Evolutionary conservation across 495 filamentous ascomycete genomes (phyloP), one percentile per base, ranked within the genome.

Genomic region (Aspergillus haitiensis): DNA sequence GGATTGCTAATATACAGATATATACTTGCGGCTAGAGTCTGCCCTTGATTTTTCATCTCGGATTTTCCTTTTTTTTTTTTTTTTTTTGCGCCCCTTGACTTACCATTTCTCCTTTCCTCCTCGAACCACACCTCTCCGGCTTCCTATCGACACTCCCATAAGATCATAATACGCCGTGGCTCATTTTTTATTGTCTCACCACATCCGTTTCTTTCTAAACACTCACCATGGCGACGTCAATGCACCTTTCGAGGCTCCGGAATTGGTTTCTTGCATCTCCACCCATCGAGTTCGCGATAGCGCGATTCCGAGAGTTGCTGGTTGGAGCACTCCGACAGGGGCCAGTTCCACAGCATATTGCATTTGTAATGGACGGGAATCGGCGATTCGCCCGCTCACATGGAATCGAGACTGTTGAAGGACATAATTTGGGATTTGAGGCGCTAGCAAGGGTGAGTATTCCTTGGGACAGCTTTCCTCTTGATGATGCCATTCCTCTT

Each of bases 331-430:
- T 98, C 35, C 86, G 85, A 57, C 92, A 97, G 73, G 94, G 95
- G 5, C 90, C 93, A 7, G 86, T 98, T 51, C 94, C 94, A 12
- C 85, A 88, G 62, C 94, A 98, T 85, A 85, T 98, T 53, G 94
- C 94, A 7, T 98, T 98, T 67, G 92, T 97, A 56, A 98, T 98
- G 95, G 94, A 98, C 72, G 94, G 94, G 39, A 98, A 98, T 71
- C 78, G 94, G 51, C 85, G 94, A 18, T 98, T 94, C 73, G 94
- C 94, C 2, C 81, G 90, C 51, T 87, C 79, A 49, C 91, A 93
- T 75, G 86, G 93, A 50, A 96, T 98, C 67, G 94, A 98, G 81
- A 96, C 92, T 0, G 88, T 97, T 39, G 92, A 98, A 75, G 94
- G 94, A n/a, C 94, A 98, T 71, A 91, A 94, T 67, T 74, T 97